Evolutionary conservation across 2,329 filamentous ascomycete genomes (phyloP).

Genomic region (Berkeleyomyces basicola): DNA sequence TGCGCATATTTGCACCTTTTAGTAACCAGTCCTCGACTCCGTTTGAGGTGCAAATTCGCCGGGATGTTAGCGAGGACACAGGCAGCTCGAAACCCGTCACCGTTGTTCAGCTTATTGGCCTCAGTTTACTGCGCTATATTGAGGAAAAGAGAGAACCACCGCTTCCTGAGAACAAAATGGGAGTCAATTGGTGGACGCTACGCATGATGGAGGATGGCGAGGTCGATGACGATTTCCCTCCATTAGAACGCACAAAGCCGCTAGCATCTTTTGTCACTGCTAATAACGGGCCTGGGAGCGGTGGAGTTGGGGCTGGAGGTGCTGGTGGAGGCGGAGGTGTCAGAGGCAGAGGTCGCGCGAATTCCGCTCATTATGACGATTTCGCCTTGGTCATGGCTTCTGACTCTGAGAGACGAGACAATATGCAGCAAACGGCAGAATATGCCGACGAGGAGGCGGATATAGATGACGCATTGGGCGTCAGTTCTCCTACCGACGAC

Average conservation of each 20-base stretch:
- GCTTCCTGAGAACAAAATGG: constrained; percentile 47
- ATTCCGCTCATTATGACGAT: constrained; percentile 65
- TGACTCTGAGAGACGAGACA: constrained; percentile 49
- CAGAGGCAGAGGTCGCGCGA: constrained; percentile 29
- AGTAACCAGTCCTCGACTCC: constrained; percentile 47
- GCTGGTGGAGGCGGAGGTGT: constrained; percentile 36
- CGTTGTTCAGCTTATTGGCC: constrained; percentile 66
- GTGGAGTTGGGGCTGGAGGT: constrained; percentile 39
- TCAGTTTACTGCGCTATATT: constrained; percentile 61
- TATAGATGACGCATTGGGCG: constrained; percentile 18
- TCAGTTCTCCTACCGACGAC: constrained; percentile 15
- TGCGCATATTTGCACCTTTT: constrained; percentile 64
- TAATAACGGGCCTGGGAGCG: constrained; percentile 44
- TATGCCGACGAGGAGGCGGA: constrained; percentile 36
- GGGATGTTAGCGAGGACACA: constrained; percentile 51
- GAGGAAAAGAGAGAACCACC: constrained; percentile 58
- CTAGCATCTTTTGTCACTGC: constrained; percentile 68
- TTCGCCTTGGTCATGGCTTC: constrained; percentile 65
- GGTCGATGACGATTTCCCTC: constrained; percentile 71
- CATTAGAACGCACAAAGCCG: constrained; percentile 55
- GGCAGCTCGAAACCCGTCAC: constrained; percentile 44
- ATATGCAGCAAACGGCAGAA: constrained; percentile 50
- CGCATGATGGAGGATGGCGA: constrained; percentile 75
- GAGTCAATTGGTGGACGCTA: constrained; percentile 69
- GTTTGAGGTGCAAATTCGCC: constrained; percentile 54